phyloP scores from a whole-genome alignment of 345 rosid genomes.

The Camelina sativa region DNA sequence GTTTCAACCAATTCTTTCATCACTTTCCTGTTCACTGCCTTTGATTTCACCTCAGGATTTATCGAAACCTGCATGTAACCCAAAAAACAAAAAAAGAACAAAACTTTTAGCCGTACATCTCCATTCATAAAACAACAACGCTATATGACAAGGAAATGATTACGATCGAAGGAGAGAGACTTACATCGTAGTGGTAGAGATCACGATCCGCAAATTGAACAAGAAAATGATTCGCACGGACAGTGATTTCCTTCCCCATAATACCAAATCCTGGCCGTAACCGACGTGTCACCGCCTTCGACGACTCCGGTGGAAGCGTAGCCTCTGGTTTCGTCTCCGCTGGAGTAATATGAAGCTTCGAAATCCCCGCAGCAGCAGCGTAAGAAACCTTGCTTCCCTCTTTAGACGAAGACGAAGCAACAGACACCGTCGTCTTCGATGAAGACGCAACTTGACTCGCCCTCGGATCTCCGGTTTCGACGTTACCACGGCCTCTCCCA shows the following conservation, averaged over 20 bases:
- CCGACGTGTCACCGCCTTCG: conserved; percentile 47
- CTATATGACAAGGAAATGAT: neutral
- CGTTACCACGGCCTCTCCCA: no score
- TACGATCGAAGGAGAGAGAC: neutral
- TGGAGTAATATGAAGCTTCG: conserved; percentile 20
- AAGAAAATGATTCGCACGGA: conserved; percentile 72
- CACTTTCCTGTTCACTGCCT: conserved; percentile 51
- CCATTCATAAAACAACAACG: neutral
- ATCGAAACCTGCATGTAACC: conserved; percentile 52
- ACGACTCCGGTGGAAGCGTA: conserved; percentile 51
- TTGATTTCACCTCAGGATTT: conserved; percentile 56
- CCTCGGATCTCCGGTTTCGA: no score
- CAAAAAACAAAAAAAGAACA: neutral
- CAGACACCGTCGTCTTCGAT: neutral
- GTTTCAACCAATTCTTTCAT: conserved; percentile 26
- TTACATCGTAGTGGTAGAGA: conserved; percentile 71
- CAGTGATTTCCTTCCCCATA: conserved; percentile 43
- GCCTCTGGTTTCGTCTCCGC: neutral
- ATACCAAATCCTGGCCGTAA: conserved; percentile 59
- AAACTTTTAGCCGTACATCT: neutral
- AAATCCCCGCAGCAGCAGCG: neutral
- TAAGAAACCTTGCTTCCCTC: neutral
- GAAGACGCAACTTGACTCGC: neutral
- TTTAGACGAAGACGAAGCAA: conserved; percentile 22
- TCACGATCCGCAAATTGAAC: conserved; percentile 56